Conservation (phyloP, 2,329 filamentous ascomycete species). For the Apiospora phragmitis region DNA sequence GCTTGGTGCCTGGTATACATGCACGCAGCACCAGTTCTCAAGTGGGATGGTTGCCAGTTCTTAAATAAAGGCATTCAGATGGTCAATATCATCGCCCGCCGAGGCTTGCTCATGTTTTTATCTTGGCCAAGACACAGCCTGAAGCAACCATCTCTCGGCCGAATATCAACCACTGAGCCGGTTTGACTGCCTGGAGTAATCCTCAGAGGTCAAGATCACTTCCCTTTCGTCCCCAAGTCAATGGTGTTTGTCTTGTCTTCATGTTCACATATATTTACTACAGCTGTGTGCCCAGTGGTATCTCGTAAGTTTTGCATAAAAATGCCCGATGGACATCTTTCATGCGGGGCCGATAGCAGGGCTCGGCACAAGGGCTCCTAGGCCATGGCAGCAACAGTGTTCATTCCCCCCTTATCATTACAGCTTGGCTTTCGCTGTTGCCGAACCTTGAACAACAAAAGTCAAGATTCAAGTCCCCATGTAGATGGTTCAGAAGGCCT, state of each 20-base stretch:
- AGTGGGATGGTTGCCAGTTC: neutral
- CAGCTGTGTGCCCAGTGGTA: neutral
- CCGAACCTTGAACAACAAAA: neutral
- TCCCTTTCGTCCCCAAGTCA: neutral
- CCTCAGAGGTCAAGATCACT: neutral
- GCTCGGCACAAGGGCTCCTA: neutral
- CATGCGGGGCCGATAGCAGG: neutral
- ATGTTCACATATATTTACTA: slow-evolving; percentile 2
- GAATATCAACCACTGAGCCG: neutral
- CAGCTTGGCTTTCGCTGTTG: neutral
- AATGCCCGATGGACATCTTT: neutral
- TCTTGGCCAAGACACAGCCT: neutral
- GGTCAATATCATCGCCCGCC: too few species aligned
- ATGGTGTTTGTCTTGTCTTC: neutral
- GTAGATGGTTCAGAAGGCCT: neutral
- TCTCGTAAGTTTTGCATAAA: neutral
- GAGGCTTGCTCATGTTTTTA: neutral
- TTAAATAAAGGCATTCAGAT: neutral
- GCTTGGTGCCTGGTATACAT: neutral
- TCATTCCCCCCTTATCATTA: neutral
- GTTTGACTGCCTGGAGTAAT: neutral
- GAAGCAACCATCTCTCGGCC: neutral
- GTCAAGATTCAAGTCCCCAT: neutral
- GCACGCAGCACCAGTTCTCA: neutral
- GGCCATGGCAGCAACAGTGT: neutral